phyloP scores from a whole-genome alignment of 2,329 filamentous ascomycete species.

The Hypoxylon sp. region DNA sequence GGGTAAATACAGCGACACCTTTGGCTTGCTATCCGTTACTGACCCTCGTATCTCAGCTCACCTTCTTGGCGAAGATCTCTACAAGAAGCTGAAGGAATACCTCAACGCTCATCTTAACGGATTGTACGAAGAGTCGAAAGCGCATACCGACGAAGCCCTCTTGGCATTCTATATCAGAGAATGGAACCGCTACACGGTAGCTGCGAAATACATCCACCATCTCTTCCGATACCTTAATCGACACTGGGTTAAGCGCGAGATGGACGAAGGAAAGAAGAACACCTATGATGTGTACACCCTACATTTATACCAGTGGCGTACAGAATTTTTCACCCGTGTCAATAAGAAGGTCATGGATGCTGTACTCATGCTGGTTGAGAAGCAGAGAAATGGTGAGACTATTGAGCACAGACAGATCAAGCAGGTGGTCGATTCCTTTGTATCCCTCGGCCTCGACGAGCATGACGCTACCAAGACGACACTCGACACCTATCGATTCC shows the following conservation, averaged over 20 bases:
- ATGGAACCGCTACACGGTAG: constrained; percentile 95
- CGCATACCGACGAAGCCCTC: constrained; percentile 90
- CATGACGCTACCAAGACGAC: constrained; percentile 94
- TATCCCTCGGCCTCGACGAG: constrained; percentile 94
- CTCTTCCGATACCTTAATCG: constrained; percentile 96
- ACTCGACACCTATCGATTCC: constrained; percentile 91
- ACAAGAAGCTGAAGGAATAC: constrained; percentile 90
- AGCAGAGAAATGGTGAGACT: constrained; percentile 96
- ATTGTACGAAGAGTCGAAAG: constrained; percentile 80
- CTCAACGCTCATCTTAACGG: constrained; percentile 81
- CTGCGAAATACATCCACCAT: constrained; percentile 97
- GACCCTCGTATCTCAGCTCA: constrained; percentile 75
- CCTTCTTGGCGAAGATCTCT: constrained; percentile 94
- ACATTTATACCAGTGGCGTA: constrained; percentile 95
- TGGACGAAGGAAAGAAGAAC: constrained; percentile 98
- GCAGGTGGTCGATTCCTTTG: constrained; percentile 95
- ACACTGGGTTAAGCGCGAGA: constrained; percentile 99
- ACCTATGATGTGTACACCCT: constrained; percentile 98
- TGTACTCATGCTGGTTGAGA: constrained; percentile 94
- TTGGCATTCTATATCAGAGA: constrained; percentile 95
- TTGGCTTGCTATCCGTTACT: constrained; percentile 36
- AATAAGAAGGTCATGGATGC: constrained; percentile 93
- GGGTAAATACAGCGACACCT: constrained; percentile 64
- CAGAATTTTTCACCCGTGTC: constrained; percentile 88
- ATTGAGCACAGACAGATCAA: constrained; percentile 98